Evolutionary conservation across 1,139 yeast genomes (phyloP), one percentile per base, ranked within the genome.

Genomic region (Zhuliangozyma parablackwelliae): DNA sequence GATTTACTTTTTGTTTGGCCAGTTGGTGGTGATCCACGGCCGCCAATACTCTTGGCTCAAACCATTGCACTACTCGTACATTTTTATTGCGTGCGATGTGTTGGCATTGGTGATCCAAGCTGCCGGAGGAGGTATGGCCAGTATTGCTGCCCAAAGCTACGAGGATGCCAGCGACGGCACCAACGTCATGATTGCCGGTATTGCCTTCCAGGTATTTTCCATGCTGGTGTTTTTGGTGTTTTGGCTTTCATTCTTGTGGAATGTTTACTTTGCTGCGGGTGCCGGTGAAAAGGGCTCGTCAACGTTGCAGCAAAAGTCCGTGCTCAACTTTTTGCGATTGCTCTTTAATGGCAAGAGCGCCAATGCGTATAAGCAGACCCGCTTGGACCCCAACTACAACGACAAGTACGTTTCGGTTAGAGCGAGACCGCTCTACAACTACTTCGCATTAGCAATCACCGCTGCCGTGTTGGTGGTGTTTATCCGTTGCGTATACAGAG

Each of bases 161-260:
- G 50, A 61, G 24, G 49, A 56, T 38, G 50, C 78, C 0, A 21
- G 23, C 23, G 54, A 54, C 1, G 97, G 96, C 30, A 74, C 85
- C 1, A 65, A 83, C 57, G 64, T 81, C 38, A 86, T 88, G 86
- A 77, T 87, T 42, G 95, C 78, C 5, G 96, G 96, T 26, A 71
- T 89, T 42, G 80, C 81, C 0, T 69, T 83, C 51, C 96, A 89
- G 61, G 89, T 87, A 13, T 66, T 74, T 8, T 72, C 88, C n/a
- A 85, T 88, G 83, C 46, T 75, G 1, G 42, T 79, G 2, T 89
- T 85, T 57, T 57, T 82, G 34, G 26, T 65, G 6, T 63, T 84
- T 32, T 80, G 80, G 74, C 56, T 63, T 32, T 69, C 66, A 39
- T 80, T 82, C 54, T 51, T 76, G 38, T 64, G 53, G 49, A 60